phyloP scores from a whole-genome alignment of 2,329 filamentous ascomycete genomes.

The Orbilia brochopaga region DNA sequence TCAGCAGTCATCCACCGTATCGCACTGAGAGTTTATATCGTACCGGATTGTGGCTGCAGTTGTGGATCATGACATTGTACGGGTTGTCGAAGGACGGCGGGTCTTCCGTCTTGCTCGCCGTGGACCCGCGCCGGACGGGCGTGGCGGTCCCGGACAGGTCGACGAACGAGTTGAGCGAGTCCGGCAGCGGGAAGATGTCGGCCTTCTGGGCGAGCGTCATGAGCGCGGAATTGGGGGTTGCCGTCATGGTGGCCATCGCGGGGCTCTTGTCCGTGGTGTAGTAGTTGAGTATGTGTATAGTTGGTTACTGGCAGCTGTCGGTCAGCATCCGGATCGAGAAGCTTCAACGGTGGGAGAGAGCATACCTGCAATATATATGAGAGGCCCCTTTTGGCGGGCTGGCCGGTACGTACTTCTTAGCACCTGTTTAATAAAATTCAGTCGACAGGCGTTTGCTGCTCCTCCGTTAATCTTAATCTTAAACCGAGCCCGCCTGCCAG shows the following conservation, averaged over 20 bases:
- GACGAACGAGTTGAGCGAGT: slow-evolving; percentile 51
- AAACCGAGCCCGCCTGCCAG: no score
- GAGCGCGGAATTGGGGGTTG: slow-evolving; percentile 15
- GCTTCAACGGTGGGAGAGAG: background rate
- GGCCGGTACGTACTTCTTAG: no score
- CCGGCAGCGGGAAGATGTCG: slow-evolving; percentile 48
- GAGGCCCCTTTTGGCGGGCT: no score
- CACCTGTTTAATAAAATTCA: no score
- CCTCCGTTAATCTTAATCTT: no score
- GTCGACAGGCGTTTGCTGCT: no score
- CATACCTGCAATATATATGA: background rate
- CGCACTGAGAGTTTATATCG: background rate
- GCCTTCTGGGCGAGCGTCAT: slow-evolving; percentile 33
- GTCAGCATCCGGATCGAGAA: background rate
- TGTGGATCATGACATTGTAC: slow-evolving; percentile 74
- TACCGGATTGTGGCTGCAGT: slow-evolving; percentile 72
- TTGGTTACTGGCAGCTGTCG: background rate
- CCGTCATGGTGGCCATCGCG: slow-evolving; percentile 34
- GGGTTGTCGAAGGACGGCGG: slow-evolving; percentile 66
- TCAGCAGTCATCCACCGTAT: no score
- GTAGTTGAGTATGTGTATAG: no score
- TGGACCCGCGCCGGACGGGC: slow-evolving; percentile 48
- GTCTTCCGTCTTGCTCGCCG: slow-evolving; percentile 26
- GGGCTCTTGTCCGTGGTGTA: no score
- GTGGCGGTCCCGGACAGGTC: slow-evolving; percentile 50